phyloP scores from a whole-genome alignment of 805 yeast genomes.

The Hanseniaspora occidentalis region DNA sequence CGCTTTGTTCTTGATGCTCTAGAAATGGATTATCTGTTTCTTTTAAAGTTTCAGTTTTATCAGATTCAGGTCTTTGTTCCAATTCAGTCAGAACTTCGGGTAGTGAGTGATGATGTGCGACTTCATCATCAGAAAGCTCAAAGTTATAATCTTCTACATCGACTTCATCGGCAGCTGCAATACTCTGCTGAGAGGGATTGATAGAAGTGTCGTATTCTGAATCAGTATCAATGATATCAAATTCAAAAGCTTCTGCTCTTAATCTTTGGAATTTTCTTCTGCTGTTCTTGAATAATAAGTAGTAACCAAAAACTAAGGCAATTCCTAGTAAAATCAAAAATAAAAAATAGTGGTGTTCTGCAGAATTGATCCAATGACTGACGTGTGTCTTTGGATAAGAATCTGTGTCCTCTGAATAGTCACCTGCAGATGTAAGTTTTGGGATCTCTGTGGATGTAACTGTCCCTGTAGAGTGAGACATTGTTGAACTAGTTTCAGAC shows the following conservation, averaged over 20 bases:
- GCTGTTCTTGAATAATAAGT: conserved; percentile 30
- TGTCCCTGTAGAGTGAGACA: neutral
- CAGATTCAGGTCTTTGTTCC: no score
- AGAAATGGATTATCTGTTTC: no score
- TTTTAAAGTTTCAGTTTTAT: no score
- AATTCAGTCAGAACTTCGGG: neutral
- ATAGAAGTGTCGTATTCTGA: conserved; percentile 15
- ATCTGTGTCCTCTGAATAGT: conserved; percentile 5
- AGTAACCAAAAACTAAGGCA: conserved; percentile 31
- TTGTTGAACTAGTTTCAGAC: neutral
- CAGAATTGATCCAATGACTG: conserved; percentile 25
- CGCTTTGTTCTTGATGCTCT: no score
- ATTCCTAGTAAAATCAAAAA: conserved; percentile 50
- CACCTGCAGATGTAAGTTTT: no score
- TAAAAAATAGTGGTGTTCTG: conserved; percentile 49
- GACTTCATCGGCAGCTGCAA: conserved; percentile 7
- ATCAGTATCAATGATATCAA: conserved; percentile 65
- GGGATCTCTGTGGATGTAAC: neutral
- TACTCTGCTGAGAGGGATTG: neutral
- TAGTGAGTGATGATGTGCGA: conserved; percentile 4
- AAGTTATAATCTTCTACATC: conserved; percentile 22
- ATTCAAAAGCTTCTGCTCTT: conserved; percentile 61
- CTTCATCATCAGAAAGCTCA: conserved; percentile 23
- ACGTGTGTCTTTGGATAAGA: conserved; percentile 17
- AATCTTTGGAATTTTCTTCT: conserved; percentile 38